Evolutionary conservation across 2,329 filamentous ascomycete species (phyloP), one percentile per base, ranked within the genome.

Genomic region (Botryosphaeria dothidea): DNA sequence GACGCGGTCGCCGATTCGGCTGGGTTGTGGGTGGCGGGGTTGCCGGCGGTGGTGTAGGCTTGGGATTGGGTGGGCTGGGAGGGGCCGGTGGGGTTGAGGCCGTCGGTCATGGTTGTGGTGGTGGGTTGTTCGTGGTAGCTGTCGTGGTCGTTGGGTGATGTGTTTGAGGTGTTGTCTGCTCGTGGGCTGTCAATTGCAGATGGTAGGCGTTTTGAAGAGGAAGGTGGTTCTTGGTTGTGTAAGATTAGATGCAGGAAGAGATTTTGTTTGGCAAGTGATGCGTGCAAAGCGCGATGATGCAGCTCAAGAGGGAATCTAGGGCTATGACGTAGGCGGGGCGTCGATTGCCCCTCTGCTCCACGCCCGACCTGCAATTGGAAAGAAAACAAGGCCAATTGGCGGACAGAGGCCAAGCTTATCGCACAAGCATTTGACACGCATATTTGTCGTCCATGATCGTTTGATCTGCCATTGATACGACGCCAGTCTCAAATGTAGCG

Each of bases 21-120:
- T 11, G 80, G 79, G 65, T 77, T 75, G 65, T 80, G 78, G 25
- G 74, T 69, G n/a, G 73, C 78, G 36, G 81, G 77, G 70, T 84
- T 84, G 67, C 78, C 79, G 2, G 78, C 71, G 2, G 80, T 81
- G 13, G 76, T 77, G 77, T 84, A 84, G 62, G 78, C 81, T 69
- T 81, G 74, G 66, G n/a, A n/a, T 77, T 62, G 31, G 74, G 75
- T 74, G 19, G 82, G 82, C 69, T 84, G 81, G 29, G 80, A 78
- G 29, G 78, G 75, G 38, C 75, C 79, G 5, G 52, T 56, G 52
- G 52, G 52, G 52, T 56, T 56, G 54, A 43, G 54, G 41, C 70
- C 71, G 57, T 79, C 79, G 66, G 78, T 72, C 67, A 80, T 75
- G 62, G 79, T 81, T 62, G 58, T 70, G n/a, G 29, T 23, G 52